phyloP scores from a whole-genome alignment of 345 rosid genomes.

The Ceriops zippeliana region DNA sequence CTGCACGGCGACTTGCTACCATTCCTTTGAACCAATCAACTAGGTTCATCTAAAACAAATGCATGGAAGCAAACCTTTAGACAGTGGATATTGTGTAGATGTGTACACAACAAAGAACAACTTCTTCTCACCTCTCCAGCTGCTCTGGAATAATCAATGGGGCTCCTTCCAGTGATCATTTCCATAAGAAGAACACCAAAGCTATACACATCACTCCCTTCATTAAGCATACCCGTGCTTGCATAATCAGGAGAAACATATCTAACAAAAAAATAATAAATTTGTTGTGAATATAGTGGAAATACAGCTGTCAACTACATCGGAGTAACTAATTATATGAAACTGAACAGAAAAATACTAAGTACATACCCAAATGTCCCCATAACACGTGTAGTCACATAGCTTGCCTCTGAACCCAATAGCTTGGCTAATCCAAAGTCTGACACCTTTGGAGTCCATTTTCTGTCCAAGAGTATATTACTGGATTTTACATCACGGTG shows the following conservation, averaged over 20 bases:
- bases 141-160: constrained; percentile 78
- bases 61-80: not conserved
- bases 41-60: constrained; percentile 67
- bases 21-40: constrained; percentile 97
- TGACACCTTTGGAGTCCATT: constrained; percentile 83
- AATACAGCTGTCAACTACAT: not conserved
- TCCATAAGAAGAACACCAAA: constrained; percentile 94
- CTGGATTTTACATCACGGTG: constrained; percentile 95
- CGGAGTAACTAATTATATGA: not conserved
- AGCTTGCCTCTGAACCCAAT: constrained; percentile 76
- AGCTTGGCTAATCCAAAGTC: constrained; percentile 94
- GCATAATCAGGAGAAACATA: constrained; percentile 97
- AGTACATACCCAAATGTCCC: constrained; percentile 83
- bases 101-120: not conserved
- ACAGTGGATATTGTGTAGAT: not conserved
- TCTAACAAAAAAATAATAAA: constrained; percentile 32
- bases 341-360: not conserved
- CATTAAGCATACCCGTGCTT: constrained; percentile 93
- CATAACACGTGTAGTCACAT: constrained; percentile 96
- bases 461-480: constrained; percentile 74
- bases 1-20: constrained; percentile 84
- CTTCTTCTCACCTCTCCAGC: constrained; percentile 71
- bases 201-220: constrained; percentile 91
- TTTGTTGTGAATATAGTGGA: not conserved
- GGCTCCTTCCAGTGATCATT: constrained; percentile 89